These are phyloP conservation scores for Erysimum pusillum DNA, from an alignment of 441 rosid genomes.

Conservation along the genomic window DNA sequence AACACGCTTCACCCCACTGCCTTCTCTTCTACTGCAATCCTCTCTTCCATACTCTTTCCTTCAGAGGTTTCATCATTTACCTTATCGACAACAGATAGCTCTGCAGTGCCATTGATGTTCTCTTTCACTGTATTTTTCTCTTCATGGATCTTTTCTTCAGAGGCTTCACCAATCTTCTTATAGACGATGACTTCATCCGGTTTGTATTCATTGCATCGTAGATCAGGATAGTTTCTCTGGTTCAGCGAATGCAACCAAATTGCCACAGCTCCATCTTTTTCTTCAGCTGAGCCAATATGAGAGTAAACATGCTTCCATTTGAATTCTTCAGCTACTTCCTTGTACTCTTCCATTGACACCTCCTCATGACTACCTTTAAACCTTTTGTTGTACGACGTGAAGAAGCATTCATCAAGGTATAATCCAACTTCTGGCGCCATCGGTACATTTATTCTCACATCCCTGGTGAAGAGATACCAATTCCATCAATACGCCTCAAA, in stretches of 20 bases:
- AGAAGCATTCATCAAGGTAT: conserved; percentile 92
- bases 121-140: conserved; percentile 35
- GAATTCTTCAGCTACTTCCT: conserved; percentile 76
- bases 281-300: conserved; percentile 84
- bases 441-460: conserved; percentile 75
- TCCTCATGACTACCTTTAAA: conserved; percentile 89
- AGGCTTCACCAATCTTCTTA: conserved; percentile 35
- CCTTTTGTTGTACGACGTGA: conserved; percentile 80
- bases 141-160: conserved; percentile 31
- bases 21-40: not conserved
- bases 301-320: conserved; percentile 84
- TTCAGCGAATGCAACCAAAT: conserved; percentile 97
- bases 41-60: conserved; percentile 14
- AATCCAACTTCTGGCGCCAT: conserved; percentile 97
- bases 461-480: conserved; percentile 51
- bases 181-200: conserved; percentile 45
- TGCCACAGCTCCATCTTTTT: conserved; percentile 79
- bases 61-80: conserved; percentile 29
- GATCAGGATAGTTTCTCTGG: conserved; percentile 83
- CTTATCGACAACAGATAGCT: conserved; percentile 2
- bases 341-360: conserved; percentile 76
- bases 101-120: conserved; percentile 15
- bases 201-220: conserved; percentile 40
- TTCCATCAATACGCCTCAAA: not conserved
- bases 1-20: conserved; percentile 14